phyloP scores from a whole-genome alignment of 2,329 filamentous ascomycete genomes.

The Monosporascus sp. region DNA sequence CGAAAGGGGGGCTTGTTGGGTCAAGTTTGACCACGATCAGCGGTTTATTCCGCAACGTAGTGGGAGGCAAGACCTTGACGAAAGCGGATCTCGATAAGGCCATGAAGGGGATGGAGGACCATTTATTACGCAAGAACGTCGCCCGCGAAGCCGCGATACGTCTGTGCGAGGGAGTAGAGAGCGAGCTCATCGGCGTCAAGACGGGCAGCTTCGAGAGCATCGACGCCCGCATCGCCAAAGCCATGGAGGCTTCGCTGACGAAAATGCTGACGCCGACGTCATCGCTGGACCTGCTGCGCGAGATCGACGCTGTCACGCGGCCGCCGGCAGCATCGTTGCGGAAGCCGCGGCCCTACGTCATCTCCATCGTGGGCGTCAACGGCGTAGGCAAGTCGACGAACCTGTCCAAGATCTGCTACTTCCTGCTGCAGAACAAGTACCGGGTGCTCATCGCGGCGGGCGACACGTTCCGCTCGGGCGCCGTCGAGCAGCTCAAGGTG shows the following conservation, averaged over 20 bases:
- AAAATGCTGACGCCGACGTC: constrained; percentile 96
- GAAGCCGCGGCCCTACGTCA: constrained; percentile 79
- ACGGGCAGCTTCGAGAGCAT: constrained; percentile 89
- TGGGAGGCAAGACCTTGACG: constrained; percentile 88
- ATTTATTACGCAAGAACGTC: constrained; percentile 91
- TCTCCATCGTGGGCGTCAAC: constrained; percentile 97
- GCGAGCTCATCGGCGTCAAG: constrained; percentile 83
- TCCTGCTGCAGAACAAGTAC: constrained; percentile 95
- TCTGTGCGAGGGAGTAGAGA: constrained; percentile 85
- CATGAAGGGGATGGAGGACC: constrained; percentile 93
- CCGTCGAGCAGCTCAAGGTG: constrained; percentile 93
- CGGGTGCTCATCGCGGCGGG: constrained; percentile 89
- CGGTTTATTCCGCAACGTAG: constrained; percentile 87
- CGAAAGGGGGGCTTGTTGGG: constrained; percentile 63
- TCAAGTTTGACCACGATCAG: constrained; percentile 77
- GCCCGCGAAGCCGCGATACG: constrained; percentile 89
- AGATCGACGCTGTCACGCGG: constrained; percentile 74
- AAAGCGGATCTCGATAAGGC: constrained; percentile 86
- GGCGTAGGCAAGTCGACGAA: constrained; percentile 98
- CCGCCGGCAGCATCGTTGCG: constrained; percentile 59
- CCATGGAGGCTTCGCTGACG: constrained; percentile 86
- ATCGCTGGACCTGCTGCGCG: constrained; percentile 87
- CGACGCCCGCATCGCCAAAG: constrained; percentile 73
- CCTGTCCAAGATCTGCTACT: constrained; percentile 96
- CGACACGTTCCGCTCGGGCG: constrained; percentile 94